A percentile compares a stretch with the other conserved stretches of the same genome.
Evolutionary conservation across 257 asterid species (phyloP).

Genomic region (Verbascum thapsus): DNA sequence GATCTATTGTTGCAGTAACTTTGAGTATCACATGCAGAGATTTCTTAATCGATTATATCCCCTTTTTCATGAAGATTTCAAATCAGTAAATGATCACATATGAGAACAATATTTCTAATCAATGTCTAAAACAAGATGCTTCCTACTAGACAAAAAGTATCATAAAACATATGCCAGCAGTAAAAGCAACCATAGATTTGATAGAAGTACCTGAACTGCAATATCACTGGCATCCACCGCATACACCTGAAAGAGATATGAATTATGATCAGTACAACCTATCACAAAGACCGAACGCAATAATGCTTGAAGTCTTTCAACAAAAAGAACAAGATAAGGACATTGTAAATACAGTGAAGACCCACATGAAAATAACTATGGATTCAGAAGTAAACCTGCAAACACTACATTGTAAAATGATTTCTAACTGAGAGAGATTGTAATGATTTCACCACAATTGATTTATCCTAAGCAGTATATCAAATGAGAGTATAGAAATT

Average conservation of each 20-base stretch:
- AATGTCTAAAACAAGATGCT: neutral
- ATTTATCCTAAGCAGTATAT: too few species aligned
- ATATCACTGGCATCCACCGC: constrained; percentile 99
- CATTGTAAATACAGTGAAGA: neutral
- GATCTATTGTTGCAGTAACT: too few species aligned
- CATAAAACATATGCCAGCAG: constrained; percentile 23
- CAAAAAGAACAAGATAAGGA: constrained; percentile 16
- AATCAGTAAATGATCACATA: constrained; percentile 9
- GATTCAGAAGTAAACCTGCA: constrained; percentile 15
- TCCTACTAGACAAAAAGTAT: constrained; percentile 6
- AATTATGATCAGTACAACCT: constrained; percentile 27
- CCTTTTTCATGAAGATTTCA: neutral
- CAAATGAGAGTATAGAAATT: neutral
- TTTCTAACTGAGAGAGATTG: too few species aligned
- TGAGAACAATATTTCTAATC: neutral
- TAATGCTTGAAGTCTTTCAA: constrained; percentile 14
- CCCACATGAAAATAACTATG: constrained; percentile 22
- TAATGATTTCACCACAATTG: too few species aligned
- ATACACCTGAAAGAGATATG: constrained; percentile 70
- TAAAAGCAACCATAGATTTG: constrained; percentile 21
- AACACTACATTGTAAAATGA: neutral
- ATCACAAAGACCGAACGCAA: constrained; percentile 24
- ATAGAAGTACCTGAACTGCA: constrained; percentile 74
- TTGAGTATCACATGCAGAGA: too few species aligned
- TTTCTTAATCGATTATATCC: too few species aligned